These are phyloP conservation scores for Globisporangium spinosum DNA, from an alignment of 352 stramenopile species.

Conservation along the genomic window DNA sequence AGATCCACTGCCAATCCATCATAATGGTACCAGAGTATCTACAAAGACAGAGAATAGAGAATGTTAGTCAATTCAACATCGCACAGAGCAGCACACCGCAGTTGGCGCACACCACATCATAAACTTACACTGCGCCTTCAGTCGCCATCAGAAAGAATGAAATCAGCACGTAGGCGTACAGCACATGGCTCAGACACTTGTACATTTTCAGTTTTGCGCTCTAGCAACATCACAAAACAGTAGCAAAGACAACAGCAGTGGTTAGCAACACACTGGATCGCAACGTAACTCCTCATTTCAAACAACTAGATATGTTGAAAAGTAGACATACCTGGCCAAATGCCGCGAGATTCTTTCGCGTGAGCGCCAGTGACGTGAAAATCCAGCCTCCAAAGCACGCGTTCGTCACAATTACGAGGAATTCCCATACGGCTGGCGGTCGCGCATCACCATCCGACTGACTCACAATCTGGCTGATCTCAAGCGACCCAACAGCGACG, in stretches of 20 bases:
- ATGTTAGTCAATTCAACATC: not conserved
- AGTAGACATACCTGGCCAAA: slow-evolving; percentile 59
- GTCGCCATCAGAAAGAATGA: slow-evolving; percentile 76
- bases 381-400: slow-evolving; percentile 84
- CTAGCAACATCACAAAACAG: slow-evolving; percentile 20
- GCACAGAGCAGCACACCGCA: not conserved
- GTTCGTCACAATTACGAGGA: slow-evolving; percentile 76
- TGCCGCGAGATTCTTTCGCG: slow-evolving; percentile 69
- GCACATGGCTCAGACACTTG: slow-evolving; percentile 44
- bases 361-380: slow-evolving; percentile 74
- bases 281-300: not conserved
- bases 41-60: not conserved
- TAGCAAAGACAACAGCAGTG: not conserved
- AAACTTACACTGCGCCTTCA: slow-evolving; percentile 74
- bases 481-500: slow-evolving; percentile 65
- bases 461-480: slow-evolving; percentile 79
- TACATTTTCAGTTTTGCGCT: slow-evolving; percentile 81
- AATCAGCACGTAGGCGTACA: slow-evolving; percentile 56
- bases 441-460: slow-evolving; percentile 61
- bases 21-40: slow-evolving; percentile 70
- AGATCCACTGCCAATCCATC: slow-evolving; percentile 69
- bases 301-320: not conserved
- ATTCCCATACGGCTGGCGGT: slow-evolving; percentile 72
- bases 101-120: not conserved
- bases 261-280: not conserved